phyloP scores from a whole-genome alignment of 1,139 yeast genomes.

The Scheffersomyces parashehatae region DNA sequence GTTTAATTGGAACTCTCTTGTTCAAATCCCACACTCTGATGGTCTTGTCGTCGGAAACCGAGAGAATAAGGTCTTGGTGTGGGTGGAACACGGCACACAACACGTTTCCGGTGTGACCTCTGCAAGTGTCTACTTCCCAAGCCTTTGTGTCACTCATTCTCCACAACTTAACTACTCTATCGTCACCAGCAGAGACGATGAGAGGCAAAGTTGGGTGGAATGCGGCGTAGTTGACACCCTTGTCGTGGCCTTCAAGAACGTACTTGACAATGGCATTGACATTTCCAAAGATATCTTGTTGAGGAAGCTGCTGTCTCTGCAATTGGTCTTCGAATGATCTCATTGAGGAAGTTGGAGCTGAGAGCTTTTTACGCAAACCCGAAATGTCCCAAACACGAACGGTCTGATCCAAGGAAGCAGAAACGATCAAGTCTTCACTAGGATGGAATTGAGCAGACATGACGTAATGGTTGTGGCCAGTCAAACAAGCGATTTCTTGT shows the following conservation, averaged over 20 bases:
- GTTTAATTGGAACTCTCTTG: constrained; percentile 90
- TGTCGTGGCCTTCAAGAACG: constrained; percentile 95
- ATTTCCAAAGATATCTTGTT: constrained; percentile 92
- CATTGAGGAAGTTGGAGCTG: constrained; percentile 66
- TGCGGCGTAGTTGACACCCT: constrained; percentile 98
- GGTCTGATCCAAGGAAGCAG: constrained; percentile 97
- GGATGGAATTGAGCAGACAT: constrained; percentile 99
- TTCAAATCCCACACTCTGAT: constrained; percentile 96
- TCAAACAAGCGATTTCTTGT: constrained; percentile 93
- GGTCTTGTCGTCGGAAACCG: constrained; percentile 97
- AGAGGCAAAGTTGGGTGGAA: constrained; percentile 97
- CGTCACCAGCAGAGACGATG: constrained; percentile 96
- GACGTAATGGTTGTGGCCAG: constrained; percentile 98
- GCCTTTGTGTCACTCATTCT: constrained; percentile 98
- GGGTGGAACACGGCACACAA: constrained; percentile 92
- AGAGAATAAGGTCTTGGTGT: constrained; percentile 84
- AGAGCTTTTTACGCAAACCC: constrained; percentile 92
- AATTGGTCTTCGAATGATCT: constrained; percentile 77
- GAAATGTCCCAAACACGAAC: constrained; percentile 99
- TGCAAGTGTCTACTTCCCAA: constrained; percentile 98
- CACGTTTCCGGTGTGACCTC: constrained; percentile 96
- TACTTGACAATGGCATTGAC: constrained; percentile 94
- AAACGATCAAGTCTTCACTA: constrained; percentile 87
- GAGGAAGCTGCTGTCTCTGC: constrained; percentile 69
- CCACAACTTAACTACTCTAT: constrained; percentile 93